Conservation (phyloP, 1,139 yeast species). For the Taphrina deformans region DNA sequence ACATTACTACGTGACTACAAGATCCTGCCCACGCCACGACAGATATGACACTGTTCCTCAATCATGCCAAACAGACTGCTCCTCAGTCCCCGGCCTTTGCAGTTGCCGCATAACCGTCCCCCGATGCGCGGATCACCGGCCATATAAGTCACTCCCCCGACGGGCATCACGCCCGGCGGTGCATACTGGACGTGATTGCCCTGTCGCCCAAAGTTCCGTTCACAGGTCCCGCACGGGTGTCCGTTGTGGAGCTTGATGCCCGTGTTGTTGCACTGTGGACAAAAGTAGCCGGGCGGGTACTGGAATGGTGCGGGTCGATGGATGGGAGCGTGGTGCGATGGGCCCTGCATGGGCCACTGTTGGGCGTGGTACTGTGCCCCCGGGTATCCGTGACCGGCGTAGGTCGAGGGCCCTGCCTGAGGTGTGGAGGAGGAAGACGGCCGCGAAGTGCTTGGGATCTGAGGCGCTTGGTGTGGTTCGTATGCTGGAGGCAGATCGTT, state of each 20-base stretch:
- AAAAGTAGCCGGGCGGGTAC: constrained; percentile 36
- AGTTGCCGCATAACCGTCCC: constrained; percentile 38
- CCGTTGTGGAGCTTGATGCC: constrained; percentile 37
- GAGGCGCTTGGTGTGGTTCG: constrained; percentile 16
- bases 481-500: constrained; percentile 28
- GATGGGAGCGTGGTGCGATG: background rate
- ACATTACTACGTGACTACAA: no score
- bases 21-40: constrained; percentile 31
- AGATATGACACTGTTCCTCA: constrained; percentile 31
- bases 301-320: constrained; percentile 3
- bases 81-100: constrained; percentile 37
- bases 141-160: constrained; percentile 20
- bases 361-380: constrained; percentile 5
- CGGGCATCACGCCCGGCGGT: constrained; percentile 27
- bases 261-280: constrained; percentile 37
- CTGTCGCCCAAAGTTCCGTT: constrained; percentile 35
- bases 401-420: background rate
- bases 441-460: background rate
- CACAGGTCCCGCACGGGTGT: constrained; percentile 38
- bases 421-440: background rate
- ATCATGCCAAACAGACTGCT: constrained; percentile 21
- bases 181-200: constrained; percentile 30
- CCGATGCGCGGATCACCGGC: constrained; percentile 40
- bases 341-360: background rate
- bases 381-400: constrained; percentile 2